Base-by-base conservation (phyloP, 169 alveolate species). In the Plasmodium cynomolgi region DNA sequence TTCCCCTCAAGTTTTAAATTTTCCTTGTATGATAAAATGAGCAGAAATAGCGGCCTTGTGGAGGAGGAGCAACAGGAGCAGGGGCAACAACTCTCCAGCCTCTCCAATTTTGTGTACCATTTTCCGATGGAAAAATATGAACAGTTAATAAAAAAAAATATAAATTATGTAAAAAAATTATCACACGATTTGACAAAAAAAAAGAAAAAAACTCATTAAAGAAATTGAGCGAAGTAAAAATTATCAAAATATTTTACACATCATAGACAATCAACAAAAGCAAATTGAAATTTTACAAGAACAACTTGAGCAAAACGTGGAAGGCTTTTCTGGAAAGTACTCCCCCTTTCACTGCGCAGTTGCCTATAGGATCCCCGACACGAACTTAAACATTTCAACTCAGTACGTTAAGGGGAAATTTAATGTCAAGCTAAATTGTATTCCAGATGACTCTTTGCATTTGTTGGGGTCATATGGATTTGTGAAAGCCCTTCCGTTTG, bases 391-490 rank as follows among this genome's bases (percentile, higher is more conserved):
- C 62, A 79, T 96, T 34, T 62, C 97, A 17, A 88, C 92, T n/a
- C 93, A 94, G 29, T 82, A 83, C 73, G 41, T 62, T 15, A 96
- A 96, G 85, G 96, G 97, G 4, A 95, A 84, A 84, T 93, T 95
- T 74, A 95, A 94, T 73, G 34, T 96, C n/a, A 93, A 95, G 37
- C 74, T 96, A 41, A 88, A 93, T 83, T 96, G 98, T 54, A 96
- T 96, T 3, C 98, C 98, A 4, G 98, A 96, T 92, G 96, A 96
- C 58, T 91, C 96, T 31, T 82, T 95, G 33, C 95, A 90, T 41
- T 72, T 96, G 58, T 91, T 96, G 15, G 97, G 97, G 1, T 96
- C 96, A 1, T 74, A 96, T 75, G 98, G 98, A 7, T 96, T 96
- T 62, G 96, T 95, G 15, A 93, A 96, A 81, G 96, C 96, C 34